Percentiles rank a stretch among this genome's conserved stretches.
phyloP scores from a whole-genome alignment of 2,329 filamentous ascomycete species.

The Zopfia rhizophila region DNA sequence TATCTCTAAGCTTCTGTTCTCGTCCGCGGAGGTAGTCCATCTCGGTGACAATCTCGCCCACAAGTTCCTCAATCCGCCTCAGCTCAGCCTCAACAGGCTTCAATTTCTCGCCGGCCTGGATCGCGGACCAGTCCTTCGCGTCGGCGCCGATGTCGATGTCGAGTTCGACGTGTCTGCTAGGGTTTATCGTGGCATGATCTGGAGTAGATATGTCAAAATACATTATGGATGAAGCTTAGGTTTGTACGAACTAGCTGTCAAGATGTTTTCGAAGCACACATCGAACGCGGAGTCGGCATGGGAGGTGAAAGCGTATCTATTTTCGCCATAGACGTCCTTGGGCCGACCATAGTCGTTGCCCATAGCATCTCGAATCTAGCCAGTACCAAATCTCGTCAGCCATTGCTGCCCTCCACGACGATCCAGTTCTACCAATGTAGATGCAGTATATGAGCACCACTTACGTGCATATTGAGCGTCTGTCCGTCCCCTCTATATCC shows the following conservation, averaged over 20 bases:
- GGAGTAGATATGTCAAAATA: too few species aligned
- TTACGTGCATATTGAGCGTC: slow-evolving; percentile 91
- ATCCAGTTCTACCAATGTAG: background rate
- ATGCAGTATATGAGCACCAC: slow-evolving; percentile 52
- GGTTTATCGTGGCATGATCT: slow-evolving; percentile 56
- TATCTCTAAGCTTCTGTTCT: slow-evolving; percentile 96
- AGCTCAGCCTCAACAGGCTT: slow-evolving; percentile 97
- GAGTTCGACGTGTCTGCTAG: slow-evolving; percentile 81
- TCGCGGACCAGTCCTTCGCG: slow-evolving; percentile 97
- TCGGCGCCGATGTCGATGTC: slow-evolving; percentile 97
- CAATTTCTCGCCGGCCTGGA: slow-evolving; percentile 96
- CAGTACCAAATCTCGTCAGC: slow-evolving; percentile 10
- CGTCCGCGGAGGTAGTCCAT: slow-evolving; percentile 93
- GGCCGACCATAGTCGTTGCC: slow-evolving; percentile 96
- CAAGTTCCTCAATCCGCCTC: slow-evolving; percentile 89
- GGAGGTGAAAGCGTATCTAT: slow-evolving; percentile 92
- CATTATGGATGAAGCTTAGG: background rate
- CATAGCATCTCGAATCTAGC: slow-evolving; percentile 89
- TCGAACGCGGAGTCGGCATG: slow-evolving; percentile 93
- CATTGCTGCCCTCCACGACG: slow-evolving; percentile 1
- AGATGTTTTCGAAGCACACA: slow-evolving; percentile 92
- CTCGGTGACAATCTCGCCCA: slow-evolving; percentile 86
- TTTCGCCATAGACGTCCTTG: slow-evolving; percentile 90
- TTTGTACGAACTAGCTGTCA: slow-evolving; percentile 76
- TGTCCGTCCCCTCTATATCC: slow-evolving; percentile 93